These are phyloP conservation scores for Thielaviopsis euricoi DNA, from an alignment of 2,329 filamentous ascomycete genomes.

Conservation along the genomic window DNA sequence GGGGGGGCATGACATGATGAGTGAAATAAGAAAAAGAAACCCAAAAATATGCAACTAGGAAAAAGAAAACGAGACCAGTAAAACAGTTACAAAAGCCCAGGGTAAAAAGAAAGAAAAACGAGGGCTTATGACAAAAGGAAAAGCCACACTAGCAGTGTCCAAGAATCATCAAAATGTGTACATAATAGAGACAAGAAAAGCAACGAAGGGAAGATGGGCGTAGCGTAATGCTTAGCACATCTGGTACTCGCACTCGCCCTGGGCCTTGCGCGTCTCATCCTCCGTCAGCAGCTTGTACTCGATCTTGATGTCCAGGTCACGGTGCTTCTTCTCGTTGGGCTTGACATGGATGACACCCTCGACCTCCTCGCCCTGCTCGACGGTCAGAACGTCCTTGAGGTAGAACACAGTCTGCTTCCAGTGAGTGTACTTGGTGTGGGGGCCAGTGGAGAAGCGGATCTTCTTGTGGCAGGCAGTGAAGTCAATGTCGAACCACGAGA, in stretches of 20 bases:
- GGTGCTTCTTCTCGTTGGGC: constrained; percentile 85
- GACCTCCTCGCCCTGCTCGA: constrained; percentile 72
- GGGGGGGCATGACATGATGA: not conserved
- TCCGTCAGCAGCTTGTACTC: constrained; percentile 65
- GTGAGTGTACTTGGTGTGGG: constrained; percentile 97
- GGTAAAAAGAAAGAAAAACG: not conserved
- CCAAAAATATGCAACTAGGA: not conserved
- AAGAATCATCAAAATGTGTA: not conserved
- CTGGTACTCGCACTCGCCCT: constrained; percentile 66
- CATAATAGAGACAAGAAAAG: not conserved
- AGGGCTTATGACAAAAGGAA: not conserved
- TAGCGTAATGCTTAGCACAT: constrained; percentile 36
- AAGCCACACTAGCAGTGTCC: not conserved
- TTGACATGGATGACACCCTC: constrained; percentile 59
- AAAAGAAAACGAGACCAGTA: not conserved
- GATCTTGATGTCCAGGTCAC: constrained; percentile 84
- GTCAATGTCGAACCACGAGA: constrained; percentile 98
- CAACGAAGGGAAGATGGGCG: too few species aligned
- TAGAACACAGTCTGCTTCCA: constrained; percentile 99
- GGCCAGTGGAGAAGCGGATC: constrained; percentile 89
- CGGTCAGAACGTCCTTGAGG: constrained; percentile 79
- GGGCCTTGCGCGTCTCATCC: constrained; percentile 50
- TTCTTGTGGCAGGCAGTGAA: constrained; percentile 98
- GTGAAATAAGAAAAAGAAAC: not conserved
- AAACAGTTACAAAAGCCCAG: not conserved